Percentiles rank a stretch among this genome's conserved stretches.
Conservation (phyloP, 202 grass and related monocot genomes). For the Bolboschoenoplectus hybrid region DNA sequence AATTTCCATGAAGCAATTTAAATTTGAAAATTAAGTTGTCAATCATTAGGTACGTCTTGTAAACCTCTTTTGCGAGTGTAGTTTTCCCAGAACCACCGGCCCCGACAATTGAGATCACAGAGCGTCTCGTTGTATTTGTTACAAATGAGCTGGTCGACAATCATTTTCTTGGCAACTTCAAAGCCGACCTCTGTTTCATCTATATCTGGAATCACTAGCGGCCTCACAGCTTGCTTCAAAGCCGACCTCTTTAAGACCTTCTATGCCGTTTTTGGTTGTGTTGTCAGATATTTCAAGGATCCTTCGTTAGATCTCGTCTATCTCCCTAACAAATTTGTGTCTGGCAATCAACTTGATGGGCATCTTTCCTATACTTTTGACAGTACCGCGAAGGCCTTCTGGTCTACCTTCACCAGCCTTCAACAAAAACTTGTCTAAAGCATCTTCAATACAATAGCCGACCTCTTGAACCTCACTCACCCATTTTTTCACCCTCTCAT, state of each 20-base stretch:
- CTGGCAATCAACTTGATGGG: not conserved
- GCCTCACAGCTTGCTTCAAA: too few species aligned
- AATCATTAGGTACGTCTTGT: not conserved
- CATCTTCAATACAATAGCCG: not conserved
- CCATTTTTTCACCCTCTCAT: not conserved
- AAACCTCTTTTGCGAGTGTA: not conserved
- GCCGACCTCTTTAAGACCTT: too few species aligned
- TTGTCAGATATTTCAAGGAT: not conserved
- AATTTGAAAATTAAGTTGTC: too few species aligned
- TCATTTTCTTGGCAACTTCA: not conserved
- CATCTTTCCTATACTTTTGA: not conserved
- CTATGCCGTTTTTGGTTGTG: not conserved
- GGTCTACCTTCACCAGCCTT: not conserved
- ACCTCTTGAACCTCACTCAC: conserved; percentile 10
- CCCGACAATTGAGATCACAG: conserved; percentile 18
- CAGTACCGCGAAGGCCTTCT: too few species aligned
- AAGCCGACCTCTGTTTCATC: conserved; percentile 5
- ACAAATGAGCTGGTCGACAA: not conserved
- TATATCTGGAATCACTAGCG: not conserved
- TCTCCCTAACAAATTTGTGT: not conserved
- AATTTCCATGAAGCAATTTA: too few species aligned
- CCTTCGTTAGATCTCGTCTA: not conserved
- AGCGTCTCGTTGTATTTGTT: not conserved
- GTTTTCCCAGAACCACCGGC: conserved; percentile 3
- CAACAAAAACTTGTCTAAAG: not conserved